phyloP scores from a whole-genome alignment of 2,329 filamentous ascomycete species.

The Sarocladium oryzae region DNA sequence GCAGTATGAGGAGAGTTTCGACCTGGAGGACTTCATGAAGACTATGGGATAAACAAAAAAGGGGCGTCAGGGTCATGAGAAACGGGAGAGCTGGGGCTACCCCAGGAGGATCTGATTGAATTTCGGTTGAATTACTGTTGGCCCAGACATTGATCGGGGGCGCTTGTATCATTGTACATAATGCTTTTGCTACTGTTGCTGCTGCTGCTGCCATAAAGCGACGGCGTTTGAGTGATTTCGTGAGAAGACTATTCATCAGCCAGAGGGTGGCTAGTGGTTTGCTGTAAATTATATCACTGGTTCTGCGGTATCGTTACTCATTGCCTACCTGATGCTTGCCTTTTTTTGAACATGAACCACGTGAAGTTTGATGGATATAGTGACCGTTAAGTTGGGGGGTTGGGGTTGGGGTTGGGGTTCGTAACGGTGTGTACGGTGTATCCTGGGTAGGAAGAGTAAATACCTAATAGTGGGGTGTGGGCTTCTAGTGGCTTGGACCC shows the following conservation, averaged over 20 bases:
- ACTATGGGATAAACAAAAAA: conserved; percentile 66
- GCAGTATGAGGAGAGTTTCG: conserved; percentile 97
- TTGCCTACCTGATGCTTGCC: background rate
- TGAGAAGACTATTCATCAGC: background rate
- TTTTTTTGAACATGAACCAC: too few species aligned
- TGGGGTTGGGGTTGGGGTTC: too few species aligned
- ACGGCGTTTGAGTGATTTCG: background rate
- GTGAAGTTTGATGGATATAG: too few species aligned
- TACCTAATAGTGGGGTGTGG: too few species aligned
- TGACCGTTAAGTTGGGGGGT: too few species aligned
- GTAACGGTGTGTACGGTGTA: too few species aligned
- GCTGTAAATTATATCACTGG: background rate
- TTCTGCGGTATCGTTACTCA: too few species aligned
- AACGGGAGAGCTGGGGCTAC: background rate
- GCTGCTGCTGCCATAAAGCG: background rate
- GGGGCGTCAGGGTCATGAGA: background rate
- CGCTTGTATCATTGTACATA: conserved; percentile 5
- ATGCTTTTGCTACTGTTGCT: background rate
- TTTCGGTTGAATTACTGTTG: background rate
- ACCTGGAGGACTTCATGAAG: conserved; percentile 90
- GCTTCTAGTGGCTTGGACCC: too few species aligned
- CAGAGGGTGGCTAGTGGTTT: background rate
- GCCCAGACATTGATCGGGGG: background rate
- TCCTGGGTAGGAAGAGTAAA: too few species aligned
- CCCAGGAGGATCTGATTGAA: background rate